These are phyloP conservation scores for Flaveria floridana DNA, from an alignment of 140 eudicot genomes.

Conservation along the genomic window DNA sequence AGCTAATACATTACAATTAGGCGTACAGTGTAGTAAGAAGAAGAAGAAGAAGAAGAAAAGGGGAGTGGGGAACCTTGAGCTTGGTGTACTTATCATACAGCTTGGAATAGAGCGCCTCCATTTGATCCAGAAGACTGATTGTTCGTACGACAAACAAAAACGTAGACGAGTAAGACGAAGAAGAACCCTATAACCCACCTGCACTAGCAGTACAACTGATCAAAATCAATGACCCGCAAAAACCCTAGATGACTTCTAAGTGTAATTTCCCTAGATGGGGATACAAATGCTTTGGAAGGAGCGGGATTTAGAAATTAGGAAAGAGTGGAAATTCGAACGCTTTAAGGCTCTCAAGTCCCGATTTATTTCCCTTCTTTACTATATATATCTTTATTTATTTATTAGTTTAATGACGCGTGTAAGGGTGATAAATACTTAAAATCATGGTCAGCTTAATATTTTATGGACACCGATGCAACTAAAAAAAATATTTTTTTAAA, in stretches of 20 bases:
- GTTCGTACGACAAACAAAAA: no score
- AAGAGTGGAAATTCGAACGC: neutral
- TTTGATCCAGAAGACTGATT: conserved; percentile 30
- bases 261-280: neutral
- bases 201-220: neutral
- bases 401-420: no score
- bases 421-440: no score
- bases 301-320: conserved; percentile 15
- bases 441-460: no score
- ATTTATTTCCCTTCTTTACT: no score
- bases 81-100: conserved; percentile 66
- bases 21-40: neutral
- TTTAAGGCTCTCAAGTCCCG: no score
- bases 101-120: conserved; percentile 76
- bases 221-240: neutral
- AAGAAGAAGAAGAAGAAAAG: neutral
- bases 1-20: neutral
- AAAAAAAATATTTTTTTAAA: no score
- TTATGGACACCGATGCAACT: no score
- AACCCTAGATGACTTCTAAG: conserved; percentile 8
- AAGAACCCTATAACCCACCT: conserved; percentile 19
- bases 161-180: neutral
- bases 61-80: conserved; percentile 51
- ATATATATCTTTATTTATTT: no score
- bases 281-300: neutral